Percentiles rank a stretch among this genome's conserved stretches.
Evolutionary conservation across 2,329 filamentous ascomycete species (phyloP).

Genomic region (Talaromyces atroroseus): DNA sequence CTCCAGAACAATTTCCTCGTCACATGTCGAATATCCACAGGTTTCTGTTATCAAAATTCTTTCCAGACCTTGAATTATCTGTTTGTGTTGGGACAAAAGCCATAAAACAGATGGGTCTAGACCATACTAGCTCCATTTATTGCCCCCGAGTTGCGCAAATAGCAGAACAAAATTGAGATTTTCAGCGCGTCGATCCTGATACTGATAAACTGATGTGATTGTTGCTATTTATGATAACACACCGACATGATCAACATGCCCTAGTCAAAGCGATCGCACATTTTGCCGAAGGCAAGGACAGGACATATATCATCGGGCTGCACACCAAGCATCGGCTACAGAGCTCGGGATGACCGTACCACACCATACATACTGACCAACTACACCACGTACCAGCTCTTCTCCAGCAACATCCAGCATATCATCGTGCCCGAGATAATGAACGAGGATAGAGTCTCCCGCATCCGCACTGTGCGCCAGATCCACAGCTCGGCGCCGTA

Average conservation of each 20-base stretch:
- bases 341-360: background rate
- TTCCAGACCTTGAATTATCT: background rate
- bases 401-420: constrained; percentile 6
- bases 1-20: background rate
- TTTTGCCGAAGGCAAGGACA: background rate
- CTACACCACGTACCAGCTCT: constrained; percentile 1
- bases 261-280: background rate
- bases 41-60: background rate
- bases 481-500: constrained; percentile 6
- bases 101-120: no score
- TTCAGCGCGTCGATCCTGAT: background rate
- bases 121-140: no score
- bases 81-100: no score
- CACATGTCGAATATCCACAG: background rate
- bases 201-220: background rate
- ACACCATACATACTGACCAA: background rate
- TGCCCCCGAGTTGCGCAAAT: no score
- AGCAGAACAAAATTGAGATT: no score
- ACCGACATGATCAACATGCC: background rate
- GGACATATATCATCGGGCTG: background rate
- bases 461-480: constrained; percentile 3
- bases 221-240: background rate
- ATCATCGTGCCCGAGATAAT: constrained; percentile 1
- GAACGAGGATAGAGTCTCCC: constrained; percentile 1
- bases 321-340: background rate